Conservation (phyloP, 371 early-diverging fungal genomes). For the Mucor velutinosus region DNA sequence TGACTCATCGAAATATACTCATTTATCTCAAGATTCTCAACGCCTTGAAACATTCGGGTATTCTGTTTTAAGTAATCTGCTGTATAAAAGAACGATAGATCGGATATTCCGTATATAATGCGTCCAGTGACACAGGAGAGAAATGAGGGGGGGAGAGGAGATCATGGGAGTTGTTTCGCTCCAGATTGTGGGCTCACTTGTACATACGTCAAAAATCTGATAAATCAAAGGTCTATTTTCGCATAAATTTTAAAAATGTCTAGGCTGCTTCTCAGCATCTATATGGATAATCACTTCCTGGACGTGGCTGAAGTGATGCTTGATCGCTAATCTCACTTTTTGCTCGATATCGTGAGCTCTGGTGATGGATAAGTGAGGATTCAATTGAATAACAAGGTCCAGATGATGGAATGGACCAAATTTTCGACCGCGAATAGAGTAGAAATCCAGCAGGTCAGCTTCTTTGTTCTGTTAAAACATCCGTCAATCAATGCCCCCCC, state of each 20-base stretch:
- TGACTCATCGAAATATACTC: neutral
- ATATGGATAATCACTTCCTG: slow-evolving; percentile 43
- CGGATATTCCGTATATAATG: neutral
- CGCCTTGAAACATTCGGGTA: neutral
- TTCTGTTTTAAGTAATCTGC: slow-evolving; percentile 2
- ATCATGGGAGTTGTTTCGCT: neutral
- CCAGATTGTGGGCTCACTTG: neutral
- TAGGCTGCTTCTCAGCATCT: slow-evolving; percentile 35
- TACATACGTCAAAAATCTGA: neutral
- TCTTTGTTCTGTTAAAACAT: slow-evolving; percentile 19
- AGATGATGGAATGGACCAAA: slow-evolving; percentile 48
- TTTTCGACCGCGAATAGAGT: slow-evolving; percentile 46
- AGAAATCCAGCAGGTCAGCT: slow-evolving; percentile 31
- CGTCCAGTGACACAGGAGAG: no score
- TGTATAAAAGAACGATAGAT: neutral
- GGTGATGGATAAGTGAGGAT: slow-evolving; percentile 28
- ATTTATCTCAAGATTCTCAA: neutral
- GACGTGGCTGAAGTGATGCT: slow-evolving; percentile 30
- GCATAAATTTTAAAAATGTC: slow-evolving; percentile 10
- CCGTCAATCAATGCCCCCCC: neutral
- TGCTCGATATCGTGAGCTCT: slow-evolving; percentile 36
- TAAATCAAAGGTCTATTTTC: neutral
- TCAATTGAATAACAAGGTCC: slow-evolving; percentile 38
- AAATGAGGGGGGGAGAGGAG: no score
- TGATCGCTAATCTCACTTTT: slow-evolving; percentile 30